These are phyloP conservation scores for Neurospora sp. DNA, from an alignment of 495 filamentous ascomycete genomes.

Conservation along the genomic window DNA sequence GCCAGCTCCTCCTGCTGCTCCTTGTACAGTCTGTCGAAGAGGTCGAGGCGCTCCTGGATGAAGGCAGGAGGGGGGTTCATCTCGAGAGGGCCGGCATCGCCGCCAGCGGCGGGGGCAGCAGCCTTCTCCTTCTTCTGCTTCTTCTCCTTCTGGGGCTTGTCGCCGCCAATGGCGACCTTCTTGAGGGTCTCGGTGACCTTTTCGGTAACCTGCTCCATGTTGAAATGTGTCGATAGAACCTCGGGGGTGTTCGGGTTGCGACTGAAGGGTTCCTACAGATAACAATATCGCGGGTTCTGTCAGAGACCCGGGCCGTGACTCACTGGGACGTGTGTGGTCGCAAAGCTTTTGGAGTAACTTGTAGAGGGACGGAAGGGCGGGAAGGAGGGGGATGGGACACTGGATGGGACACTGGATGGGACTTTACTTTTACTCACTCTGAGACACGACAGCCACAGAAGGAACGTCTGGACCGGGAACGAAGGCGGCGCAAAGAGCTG, in stretches of 20 bases:
- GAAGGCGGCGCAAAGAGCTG: neutral
- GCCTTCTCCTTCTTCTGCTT: conserved; percentile 29
- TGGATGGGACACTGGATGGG: neutral
- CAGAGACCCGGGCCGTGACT: conserved; percentile 19
- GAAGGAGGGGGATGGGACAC: neutral
- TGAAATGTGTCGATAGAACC: neutral
- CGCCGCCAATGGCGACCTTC: conserved; percentile 22
- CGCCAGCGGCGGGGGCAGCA: conserved; percentile 29
- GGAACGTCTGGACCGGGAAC: neutral
- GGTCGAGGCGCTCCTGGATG: conserved; percentile 66
- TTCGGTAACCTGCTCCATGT: conserved; percentile 7
- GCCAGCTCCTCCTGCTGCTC: conserved; percentile 65
- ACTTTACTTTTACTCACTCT: neutral
- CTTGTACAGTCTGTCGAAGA: conserved; percentile 84
- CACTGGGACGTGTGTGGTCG: conserved; percentile 5
- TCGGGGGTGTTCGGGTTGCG: neutral
- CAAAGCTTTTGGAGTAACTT: neutral
- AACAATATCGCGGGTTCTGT: neutral
- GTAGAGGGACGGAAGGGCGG: neutral
- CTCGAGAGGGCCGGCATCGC: conserved; percentile 38
- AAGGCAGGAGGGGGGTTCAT: conserved; percentile 63
- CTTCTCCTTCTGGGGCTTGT: conserved; percentile 14
- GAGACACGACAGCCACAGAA: neutral
- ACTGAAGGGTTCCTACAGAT: neutral
- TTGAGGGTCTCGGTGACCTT: conserved; percentile 25